Conservation (phyloP, 257 asterid genomes). For the Nicotiana paniculata region DNA sequence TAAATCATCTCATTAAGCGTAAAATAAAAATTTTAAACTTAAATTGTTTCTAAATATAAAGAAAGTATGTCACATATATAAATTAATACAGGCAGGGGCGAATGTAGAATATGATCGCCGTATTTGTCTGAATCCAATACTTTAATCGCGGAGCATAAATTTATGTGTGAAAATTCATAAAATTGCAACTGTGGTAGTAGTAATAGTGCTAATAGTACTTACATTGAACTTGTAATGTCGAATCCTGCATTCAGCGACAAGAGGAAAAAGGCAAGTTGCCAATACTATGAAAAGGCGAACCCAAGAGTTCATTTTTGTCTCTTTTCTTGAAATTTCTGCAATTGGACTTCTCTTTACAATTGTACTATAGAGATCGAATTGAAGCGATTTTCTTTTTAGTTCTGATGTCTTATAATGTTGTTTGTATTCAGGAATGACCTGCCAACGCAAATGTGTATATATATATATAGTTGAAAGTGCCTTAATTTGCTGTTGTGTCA, state of each 20-base stretch:
- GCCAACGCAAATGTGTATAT: slow-evolving; percentile 25
- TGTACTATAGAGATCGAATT: background rate
- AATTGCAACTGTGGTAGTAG: background rate
- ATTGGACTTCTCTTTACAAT: background rate
- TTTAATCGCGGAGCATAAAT: too few species aligned
- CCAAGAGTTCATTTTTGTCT: slow-evolving; percentile 31
- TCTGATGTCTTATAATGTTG: slow-evolving; percentile 23
- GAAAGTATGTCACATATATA: too few species aligned
- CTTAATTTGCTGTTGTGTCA: slow-evolving; percentile 28
- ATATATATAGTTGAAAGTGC: background rate
- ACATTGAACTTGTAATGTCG: slow-evolving; percentile 81
- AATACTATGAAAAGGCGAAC: slow-evolving; percentile 31
- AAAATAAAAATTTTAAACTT: too few species aligned
- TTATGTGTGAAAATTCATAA: too few species aligned
- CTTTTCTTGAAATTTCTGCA: background rate
- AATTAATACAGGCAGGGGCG: too few species aligned
- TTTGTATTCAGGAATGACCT: slow-evolving; percentile 30
- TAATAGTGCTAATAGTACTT: slow-evolving; percentile 20
- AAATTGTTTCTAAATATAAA: too few species aligned
- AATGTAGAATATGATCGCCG: too few species aligned
- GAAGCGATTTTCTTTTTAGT: background rate
- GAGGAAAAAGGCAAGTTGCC: slow-evolving; percentile 28
- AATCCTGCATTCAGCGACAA: slow-evolving; percentile 36
- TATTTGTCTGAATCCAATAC: too few species aligned
- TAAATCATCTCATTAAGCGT: too few species aligned